Evolutionary conservation across 1,284 basidiomycete genomes (phyloP), one percentile per base, ranked within the genome.

Genomic region (Rugosomyces carneus): DNA sequence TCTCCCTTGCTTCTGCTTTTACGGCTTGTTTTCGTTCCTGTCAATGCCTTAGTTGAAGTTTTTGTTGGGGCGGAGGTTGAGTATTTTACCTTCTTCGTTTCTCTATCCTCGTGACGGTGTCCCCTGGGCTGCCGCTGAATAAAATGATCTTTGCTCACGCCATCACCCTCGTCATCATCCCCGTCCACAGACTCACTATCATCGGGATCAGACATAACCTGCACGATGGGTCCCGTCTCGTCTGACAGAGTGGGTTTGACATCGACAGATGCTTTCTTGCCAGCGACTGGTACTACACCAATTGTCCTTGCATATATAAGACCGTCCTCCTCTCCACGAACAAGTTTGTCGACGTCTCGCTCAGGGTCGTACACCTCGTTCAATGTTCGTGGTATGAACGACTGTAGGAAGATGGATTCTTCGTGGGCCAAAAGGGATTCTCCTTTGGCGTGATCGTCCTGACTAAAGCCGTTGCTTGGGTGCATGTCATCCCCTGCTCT

Each of bases 361-460:
- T 97, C 93, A 0, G 92, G 89, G 62, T 97, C 91, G 60, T 85
- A 91, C 3, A 97, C 86, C 58, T 96, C 91, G 53, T 91, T 90
- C 24, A 97, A 70, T 10, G 81, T 85, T 19, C 93, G 83, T n/a
- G 93, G 93, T 52, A 97, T 97, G 65, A 91, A 96, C 0, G 90
- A 89, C 21, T 75, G 75, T 64, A 91, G 68, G 71, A 97, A 97
- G 13, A 97, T 81, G 7, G 80, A 78, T 60, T 96, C 92, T 60
- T 95, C 93, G 48, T 85, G 81, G 10, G 63, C 64, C n/a, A 59
- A 52, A 13, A 49, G 40, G 37, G 45, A 29, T 34, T 39, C 44
- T 7, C 20, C 47, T 10, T 36, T 57, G 20, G 36, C 51, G 24
- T 58, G 58, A 16, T 57, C 57, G 21, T 50, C 36, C 21, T 29